Conservation (phyloP, 2,329 filamentous ascomycete genomes). For the Ceratocystis eucalypticola region DNA sequence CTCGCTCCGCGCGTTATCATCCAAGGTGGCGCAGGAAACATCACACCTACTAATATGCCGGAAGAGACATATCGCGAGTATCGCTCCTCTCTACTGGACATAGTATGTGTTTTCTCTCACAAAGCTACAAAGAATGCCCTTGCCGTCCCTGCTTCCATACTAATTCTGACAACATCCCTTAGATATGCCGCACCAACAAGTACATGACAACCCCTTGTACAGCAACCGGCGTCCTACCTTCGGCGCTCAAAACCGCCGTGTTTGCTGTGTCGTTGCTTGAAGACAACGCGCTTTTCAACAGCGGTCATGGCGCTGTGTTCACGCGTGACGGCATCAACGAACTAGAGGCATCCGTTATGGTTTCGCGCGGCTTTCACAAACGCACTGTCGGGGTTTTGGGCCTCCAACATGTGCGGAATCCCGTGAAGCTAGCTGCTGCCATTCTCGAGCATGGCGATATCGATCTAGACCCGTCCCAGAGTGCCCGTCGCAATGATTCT, state of each 20-base stretch:
- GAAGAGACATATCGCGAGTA: constrained; percentile 45
- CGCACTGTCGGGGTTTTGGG: constrained; percentile 66
- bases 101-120: constrained; percentile 31
- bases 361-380: constrained; percentile 58
- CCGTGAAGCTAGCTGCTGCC: constrained; percentile 57
- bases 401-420: constrained; percentile 61
- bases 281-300: constrained; percentile 72
- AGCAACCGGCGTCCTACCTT: constrained; percentile 27
- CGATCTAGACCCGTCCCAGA: constrained; percentile 35
- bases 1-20: constrained; percentile 49
- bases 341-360: constrained; percentile 79
- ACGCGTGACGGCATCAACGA: constrained; percentile 72
- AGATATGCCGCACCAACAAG: constrained; percentile 34
- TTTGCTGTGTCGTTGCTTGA: constrained; percentile 65
- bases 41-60: constrained; percentile 45
- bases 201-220: constrained; percentile 33
- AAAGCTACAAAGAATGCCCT: no score
- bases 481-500: constrained; percentile 21
- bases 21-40: constrained; percentile 61
- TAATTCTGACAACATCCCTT: constrained; percentile 2
- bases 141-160: background rate
- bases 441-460: constrained; percentile 55
- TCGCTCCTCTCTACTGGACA: constrained; percentile 45
- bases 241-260: constrained; percentile 60
- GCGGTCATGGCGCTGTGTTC: constrained; percentile 72